A percentile compares a stretch with the other conserved stretches of the same genome.
Evolutionary conservation across 257 asterid genomes (phyloP).

Genomic region (Scutellaria baicalensis): DNA sequence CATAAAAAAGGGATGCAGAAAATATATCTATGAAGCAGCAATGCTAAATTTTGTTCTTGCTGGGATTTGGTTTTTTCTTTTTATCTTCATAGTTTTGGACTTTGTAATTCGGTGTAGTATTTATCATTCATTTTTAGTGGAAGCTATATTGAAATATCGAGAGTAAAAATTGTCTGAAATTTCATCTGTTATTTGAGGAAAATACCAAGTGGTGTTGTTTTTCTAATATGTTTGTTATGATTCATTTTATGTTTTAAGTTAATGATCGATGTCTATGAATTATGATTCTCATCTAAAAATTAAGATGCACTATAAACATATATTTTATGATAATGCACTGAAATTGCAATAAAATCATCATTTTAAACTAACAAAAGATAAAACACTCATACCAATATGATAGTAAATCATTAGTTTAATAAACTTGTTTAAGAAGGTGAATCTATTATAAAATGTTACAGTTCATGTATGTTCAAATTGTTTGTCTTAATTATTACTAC

Average conservation of each 20-base stretch:
- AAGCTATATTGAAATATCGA: background rate
- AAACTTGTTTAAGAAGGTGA: no score
- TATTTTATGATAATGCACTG: no score
- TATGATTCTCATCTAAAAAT: no score
- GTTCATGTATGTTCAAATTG: no score
- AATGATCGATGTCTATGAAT: background rate
- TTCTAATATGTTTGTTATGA: background rate
- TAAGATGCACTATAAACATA: no score
- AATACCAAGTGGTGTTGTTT: background rate
- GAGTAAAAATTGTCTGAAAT: background rate
- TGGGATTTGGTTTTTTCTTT: background rate
- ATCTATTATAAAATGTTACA: no score
- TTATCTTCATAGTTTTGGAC: background rate
- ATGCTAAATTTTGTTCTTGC: conserved; percentile 1
- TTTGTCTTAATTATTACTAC: no score
- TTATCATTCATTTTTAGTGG: background rate
- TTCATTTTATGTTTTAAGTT: background rate
- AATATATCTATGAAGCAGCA: background rate
- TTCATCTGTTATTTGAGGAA: background rate
- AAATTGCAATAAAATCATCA: no score
- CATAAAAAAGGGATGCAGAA: background rate
- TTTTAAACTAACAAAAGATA: no score
- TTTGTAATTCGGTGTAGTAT: background rate
- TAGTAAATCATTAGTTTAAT: no score
- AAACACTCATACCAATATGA: no score